Evolutionary conservation across 2,329 filamentous ascomycete genomes (phyloP).

Genomic region (Cytospora piceicola): DNA sequence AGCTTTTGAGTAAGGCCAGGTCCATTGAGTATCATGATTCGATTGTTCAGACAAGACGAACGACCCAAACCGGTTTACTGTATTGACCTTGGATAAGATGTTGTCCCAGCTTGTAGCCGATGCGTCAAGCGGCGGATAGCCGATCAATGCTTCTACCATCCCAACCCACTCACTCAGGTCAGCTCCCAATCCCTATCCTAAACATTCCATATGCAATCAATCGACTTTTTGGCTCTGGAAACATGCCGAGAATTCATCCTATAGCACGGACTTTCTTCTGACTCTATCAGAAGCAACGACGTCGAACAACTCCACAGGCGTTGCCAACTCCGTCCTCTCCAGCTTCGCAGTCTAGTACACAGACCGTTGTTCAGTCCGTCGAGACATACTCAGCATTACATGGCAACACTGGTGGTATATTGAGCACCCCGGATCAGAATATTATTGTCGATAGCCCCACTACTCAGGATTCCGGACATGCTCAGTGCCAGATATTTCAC

Average conservation of each 20-base stretch:
- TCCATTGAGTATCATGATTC: neutral
- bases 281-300: constrained; percentile 6
- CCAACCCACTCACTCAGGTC: constrained; percentile 39
- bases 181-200: neutral
- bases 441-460: constrained; percentile 18
- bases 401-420: neutral
- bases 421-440: constrained; percentile 9
- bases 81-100: constrained; percentile 29
- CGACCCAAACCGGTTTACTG: too few relatives aligned
- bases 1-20: neutral
- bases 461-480: constrained; percentile 26
- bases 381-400: constrained; percentile 30
- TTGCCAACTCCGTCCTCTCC: constrained; percentile 34
- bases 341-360: constrained; percentile 32
- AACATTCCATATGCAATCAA: neutral
- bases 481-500: constrained; percentile 35
- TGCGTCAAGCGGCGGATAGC: constrained; percentile 39
- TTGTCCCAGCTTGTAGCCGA: constrained; percentile 40
- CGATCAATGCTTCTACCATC: constrained; percentile 42
- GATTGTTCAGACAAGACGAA: neutral
- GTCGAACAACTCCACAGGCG: constrained; percentile 21
- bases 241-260: neutral
- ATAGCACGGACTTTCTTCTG: neutral
- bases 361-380: constrained; percentile 31
- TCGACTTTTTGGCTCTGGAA: neutral